These are phyloP conservation scores for Purpureocillium lavendulum DNA, from an alignment of 2,329 filamentous ascomycete species.

Conservation along the genomic window DNA sequence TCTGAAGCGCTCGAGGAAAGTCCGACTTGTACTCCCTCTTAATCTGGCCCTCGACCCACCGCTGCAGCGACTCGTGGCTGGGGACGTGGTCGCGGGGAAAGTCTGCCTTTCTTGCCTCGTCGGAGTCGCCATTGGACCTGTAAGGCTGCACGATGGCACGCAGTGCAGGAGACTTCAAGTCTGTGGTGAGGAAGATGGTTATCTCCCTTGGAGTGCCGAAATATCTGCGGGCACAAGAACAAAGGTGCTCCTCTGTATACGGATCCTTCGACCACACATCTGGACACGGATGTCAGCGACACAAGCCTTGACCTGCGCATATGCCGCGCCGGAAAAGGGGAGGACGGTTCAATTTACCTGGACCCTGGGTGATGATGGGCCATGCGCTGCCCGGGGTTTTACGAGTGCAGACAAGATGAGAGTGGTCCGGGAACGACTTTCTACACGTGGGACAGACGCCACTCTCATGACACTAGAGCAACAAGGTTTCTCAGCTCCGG, in stretches of 20 bases:
- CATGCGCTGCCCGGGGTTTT: conserved; percentile 26
- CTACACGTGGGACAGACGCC: conserved; percentile 33
- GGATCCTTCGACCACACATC: conserved; percentile 29
- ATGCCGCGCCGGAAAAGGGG: neutral
- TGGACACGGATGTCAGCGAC: conserved; percentile 15
- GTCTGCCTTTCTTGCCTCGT: conserved; percentile 24
- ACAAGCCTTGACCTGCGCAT: neutral
- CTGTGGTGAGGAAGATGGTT: conserved; percentile 25
- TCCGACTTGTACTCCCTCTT: conserved; percentile 20
- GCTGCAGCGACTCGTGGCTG: conserved; percentile 23
- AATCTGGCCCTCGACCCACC: conserved; percentile 30
- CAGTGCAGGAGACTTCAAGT: conserved; percentile 27
- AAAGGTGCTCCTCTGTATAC: conserved; percentile 23
- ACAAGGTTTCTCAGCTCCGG: conserved; percentile 18
- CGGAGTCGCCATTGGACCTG: conserved; percentile 19
- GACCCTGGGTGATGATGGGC: conserved; percentile 28
- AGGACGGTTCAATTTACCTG: conserved; percentile 19
- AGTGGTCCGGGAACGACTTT: conserved; percentile 30
- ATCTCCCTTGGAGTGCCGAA: conserved; percentile 27
- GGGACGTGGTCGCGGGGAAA: conserved; percentile 28
- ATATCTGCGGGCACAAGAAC: conserved; percentile 25
- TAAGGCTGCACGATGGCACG: conserved; percentile 30
- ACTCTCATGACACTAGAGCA: conserved; percentile 30
- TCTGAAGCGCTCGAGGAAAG: conserved; percentile 25
- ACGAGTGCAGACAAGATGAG: conserved; percentile 30